Base-by-base conservation (phyloP, 352 stramenopile species). In the Globisporangium recalcitrans region DNA sequence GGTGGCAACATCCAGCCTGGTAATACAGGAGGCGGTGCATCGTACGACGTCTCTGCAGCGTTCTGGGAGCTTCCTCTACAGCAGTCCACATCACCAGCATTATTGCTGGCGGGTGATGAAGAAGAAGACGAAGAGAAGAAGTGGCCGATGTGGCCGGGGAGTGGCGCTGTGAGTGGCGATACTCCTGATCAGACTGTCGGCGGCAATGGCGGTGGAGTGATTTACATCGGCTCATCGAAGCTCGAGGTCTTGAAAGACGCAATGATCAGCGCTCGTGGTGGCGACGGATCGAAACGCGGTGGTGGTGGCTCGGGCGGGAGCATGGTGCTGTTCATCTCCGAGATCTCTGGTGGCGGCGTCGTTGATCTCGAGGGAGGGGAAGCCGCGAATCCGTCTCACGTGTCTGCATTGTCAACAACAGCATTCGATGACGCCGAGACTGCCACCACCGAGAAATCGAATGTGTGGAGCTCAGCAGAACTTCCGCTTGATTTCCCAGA, bases 61-160 rank as follows among this genome's bases (percentile, higher is more conserved):
- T 29, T 42, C 14, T 62, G 24, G 51, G 29, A 1, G 27, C 9
- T 10, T 42, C 51, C n/a, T 42, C 14, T 7, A 22, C 7, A n/a
- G 26, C 48, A 36, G 13, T n/a, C 38, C 38, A 46, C 51, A n/a
- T n/a, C 19, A 21, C 16, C 27, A 4, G 4, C 14, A 13, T 7
- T 22, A 11, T 11, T 27, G n/a, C 19, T 40, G 32, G 21, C 4
- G 27, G 22, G 9, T 38, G 16, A 13, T 7, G 47, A 42, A 21
- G n/a, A 8, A 46, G 27, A 40, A 13, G 10, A 8, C n/a, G 31
- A 44, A 24, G 34, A 62, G 24, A 19, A 31, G 22, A 65, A 60
- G 8, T 90, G 81, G 81, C 81, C 81, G 6, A 73, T 75, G 63
- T 90, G 81, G 81, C 81, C 81, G 14, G 81, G 81, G 56, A 90